Percentiles rank a stretch among this genome's conserved stretches.
Conservation (phyloP, 2,329 filamentous ascomycete genomes). For the Fusarium kyushuense region DNA sequence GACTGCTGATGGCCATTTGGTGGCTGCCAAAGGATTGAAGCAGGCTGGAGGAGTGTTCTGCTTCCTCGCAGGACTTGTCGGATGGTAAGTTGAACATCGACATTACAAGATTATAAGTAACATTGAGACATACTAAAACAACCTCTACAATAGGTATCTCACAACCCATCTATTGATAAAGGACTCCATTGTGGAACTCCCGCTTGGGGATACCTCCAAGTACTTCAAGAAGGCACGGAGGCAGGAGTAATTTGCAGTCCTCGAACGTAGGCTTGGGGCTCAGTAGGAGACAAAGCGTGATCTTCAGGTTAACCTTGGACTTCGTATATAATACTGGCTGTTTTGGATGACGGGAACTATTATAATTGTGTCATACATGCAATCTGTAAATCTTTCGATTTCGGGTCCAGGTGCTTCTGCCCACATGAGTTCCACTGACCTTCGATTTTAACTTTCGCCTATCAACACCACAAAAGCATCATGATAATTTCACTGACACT, state of each 20-base stretch:
- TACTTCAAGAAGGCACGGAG: not conserved
- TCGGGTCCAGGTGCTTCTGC: not conserved
- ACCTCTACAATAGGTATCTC: not conserved
- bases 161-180: not conserved
- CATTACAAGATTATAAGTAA: not conserved
- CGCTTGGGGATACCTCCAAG: not conserved
- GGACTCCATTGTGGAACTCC: not conserved
- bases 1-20: not conserved
- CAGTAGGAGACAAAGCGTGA: no score
- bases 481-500: no score
- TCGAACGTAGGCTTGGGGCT: not conserved
- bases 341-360: no score
- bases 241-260: not conserved
- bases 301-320: no score
- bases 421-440: not conserved
- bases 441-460: no score
- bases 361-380: not conserved
- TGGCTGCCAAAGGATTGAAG: not conserved
- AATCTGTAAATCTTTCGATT: not conserved
- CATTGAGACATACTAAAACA: not conserved
- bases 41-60: not conserved
- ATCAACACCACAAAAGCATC: no score
- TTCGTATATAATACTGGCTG: no score
- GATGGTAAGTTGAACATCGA: not conserved
- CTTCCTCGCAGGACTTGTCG: not conserved